phyloP scores from a whole-genome alignment of 805 yeast genomes.

The Saccharomycopsis selenospora region DNA sequence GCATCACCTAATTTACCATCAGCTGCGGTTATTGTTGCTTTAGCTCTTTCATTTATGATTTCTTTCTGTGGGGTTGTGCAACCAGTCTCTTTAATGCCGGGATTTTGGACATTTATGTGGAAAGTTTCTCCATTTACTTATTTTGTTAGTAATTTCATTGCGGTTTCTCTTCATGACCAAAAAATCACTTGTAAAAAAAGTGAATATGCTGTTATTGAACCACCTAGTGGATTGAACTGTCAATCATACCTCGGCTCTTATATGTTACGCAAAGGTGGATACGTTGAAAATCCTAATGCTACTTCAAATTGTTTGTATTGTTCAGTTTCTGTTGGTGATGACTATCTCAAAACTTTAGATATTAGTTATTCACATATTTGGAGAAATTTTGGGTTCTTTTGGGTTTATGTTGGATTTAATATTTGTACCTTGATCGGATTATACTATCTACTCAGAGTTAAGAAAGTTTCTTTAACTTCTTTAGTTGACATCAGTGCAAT shows the following conservation, averaged over 20 bases:
- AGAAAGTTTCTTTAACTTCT: constrained; percentile 2
- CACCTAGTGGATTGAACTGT: constrained; percentile 59
- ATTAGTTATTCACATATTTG: constrained; percentile 41
- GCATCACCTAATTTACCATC: constrained; percentile 60
- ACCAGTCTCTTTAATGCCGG: constrained; percentile 29
- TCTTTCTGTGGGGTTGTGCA: constrained; percentile 68
- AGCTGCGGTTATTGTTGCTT: constrained; percentile 52
- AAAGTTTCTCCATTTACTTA: constrained; percentile 38
- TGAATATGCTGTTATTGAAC: constrained; percentile 45
- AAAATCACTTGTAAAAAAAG: constrained; percentile 39
- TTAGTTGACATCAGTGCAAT: too few relatives aligned
- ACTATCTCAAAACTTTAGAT: constrained; percentile 32
- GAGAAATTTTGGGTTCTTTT: constrained; percentile 55
- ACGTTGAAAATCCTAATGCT: constrained; percentile 42
- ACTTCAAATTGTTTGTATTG: constrained; percentile 37
- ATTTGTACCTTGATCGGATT: constrained; percentile 29
- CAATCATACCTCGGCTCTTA: constrained; percentile 42
- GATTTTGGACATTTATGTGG: constrained; percentile 38
- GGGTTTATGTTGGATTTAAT: constrained; percentile 47
- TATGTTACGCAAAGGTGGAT: constrained; percentile 43
- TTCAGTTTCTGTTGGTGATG: constrained; percentile 33
- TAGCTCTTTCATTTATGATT: constrained; percentile 50
- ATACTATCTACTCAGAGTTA: constrained; percentile 29
- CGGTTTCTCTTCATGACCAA: constrained; percentile 41
- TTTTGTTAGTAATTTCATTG: constrained; percentile 41